A percentile compares a stretch with the other conserved stretches of the same genome.
Conservation (phyloP, 305 asterid genomes). For the Fraxinus sp. region DNA sequence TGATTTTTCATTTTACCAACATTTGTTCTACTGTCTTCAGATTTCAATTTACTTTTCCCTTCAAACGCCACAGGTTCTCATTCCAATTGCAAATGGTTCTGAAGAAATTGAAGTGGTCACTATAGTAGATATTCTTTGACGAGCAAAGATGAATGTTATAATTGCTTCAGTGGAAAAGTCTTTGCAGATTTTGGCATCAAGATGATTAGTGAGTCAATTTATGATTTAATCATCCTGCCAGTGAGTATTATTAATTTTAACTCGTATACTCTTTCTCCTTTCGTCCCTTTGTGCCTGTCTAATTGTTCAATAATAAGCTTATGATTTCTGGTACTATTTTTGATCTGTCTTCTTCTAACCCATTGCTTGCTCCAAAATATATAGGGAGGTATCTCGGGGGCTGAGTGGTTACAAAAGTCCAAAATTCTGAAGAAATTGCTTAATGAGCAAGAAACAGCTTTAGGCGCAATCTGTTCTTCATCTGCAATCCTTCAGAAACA, state of each 20-base stretch:
- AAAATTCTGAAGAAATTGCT: slow-evolving; percentile 63
- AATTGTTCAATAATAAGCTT: neutral
- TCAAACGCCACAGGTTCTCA: slow-evolving; percentile 55
- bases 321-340: neutral
- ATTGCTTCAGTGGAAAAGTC: slow-evolving; percentile 78
- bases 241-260: slow-evolving; percentile 36
- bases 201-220: slow-evolving; percentile 48
- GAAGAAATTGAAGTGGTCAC: slow-evolving; percentile 86
- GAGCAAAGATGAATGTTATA: slow-evolving; percentile 68
- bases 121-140: slow-evolving; percentile 65
- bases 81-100: slow-evolving; percentile 87
- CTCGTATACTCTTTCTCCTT: neutral
- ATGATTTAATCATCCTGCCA: slow-evolving; percentile 76
- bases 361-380: neutral
- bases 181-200: slow-evolving; percentile 48
- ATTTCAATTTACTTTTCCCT: neutral
- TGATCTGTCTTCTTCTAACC: neutral
- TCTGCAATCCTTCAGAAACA: slow-evolving; percentile 58
- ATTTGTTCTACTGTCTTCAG: neutral
- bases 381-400: slow-evolving; percentile 65
- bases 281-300: neutral
- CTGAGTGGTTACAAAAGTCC: slow-evolving; percentile 60
- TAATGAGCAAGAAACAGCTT: slow-evolving; percentile 56
- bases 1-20: neutral
- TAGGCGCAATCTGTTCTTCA: slow-evolving; percentile 66